Evolutionary conservation across 192 early-diverging fungal genomes (phyloP).

Genomic region (Coemansia sp.): DNA sequence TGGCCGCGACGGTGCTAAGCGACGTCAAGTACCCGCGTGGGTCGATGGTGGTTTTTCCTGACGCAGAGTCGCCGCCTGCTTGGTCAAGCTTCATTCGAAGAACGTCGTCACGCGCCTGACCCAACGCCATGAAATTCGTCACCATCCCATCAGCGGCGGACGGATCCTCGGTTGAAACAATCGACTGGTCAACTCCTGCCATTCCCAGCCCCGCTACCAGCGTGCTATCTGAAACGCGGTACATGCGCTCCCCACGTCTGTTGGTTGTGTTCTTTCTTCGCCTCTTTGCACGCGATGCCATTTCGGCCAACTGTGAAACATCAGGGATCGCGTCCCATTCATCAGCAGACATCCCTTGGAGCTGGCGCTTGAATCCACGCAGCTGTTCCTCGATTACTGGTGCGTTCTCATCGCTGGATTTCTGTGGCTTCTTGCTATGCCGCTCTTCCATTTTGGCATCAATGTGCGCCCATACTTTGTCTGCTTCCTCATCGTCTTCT

Average conservation of each 20-base stretch:
- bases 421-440: slow-evolving; percentile 71
- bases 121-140: slow-evolving; percentile 83
- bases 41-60: slow-evolving; percentile 87
- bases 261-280: slow-evolving; percentile 56
- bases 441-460: slow-evolving; percentile 91
- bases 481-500: slow-evolving; percentile 97
- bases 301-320: slow-evolving; percentile 70
- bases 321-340: slow-evolving; percentile 83
- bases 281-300: slow-evolving; percentile 62
- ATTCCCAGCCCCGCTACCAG: slow-evolving; percentile 42
- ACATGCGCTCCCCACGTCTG: slow-evolving; percentile 36
- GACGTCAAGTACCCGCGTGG: slow-evolving; percentile 96
- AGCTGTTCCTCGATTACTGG: slow-evolving; percentile 90
- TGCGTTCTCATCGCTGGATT: slow-evolving; percentile 64
- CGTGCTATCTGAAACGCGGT: slow-evolving; percentile 64
- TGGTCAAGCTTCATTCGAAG: slow-evolving; percentile 90
- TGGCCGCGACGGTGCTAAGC: slow-evolving; percentile 78
- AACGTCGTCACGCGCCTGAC: slow-evolving; percentile 89
- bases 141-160: not conserved
- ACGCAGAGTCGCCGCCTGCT: slow-evolving; percentile 76
- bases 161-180: not conserved
- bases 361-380: slow-evolving; percentile 82
- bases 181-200: slow-evolving; percentile 54
- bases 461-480: slow-evolving; percentile 85
- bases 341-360: slow-evolving; percentile 72